These are phyloP conservation scores for Suhomyces panamericanus DNA, from an alignment of 1,139 yeast species.

Conservation along the genomic window DNA sequence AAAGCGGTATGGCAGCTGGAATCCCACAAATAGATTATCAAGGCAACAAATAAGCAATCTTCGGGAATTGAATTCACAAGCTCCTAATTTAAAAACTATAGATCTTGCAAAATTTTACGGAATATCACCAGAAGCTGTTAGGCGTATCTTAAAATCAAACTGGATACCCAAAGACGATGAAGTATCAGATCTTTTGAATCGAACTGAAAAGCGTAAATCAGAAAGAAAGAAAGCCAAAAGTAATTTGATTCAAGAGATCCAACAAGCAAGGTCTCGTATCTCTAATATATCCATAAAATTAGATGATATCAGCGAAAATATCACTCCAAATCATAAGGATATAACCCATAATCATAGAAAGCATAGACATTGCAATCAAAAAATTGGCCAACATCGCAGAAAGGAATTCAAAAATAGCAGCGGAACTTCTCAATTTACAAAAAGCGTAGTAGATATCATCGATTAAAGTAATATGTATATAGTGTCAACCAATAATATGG, in stretches of 20 bases:
- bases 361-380: background rate
- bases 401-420: conserved; percentile 2
- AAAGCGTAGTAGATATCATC: conserved; percentile 19
- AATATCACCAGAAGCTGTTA: conserved; percentile 79
- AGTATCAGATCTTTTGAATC: conserved; percentile 42
- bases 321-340: too few relatives aligned
- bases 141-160: conserved; percentile 73
- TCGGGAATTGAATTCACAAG: conserved; percentile 50
- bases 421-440: conserved; percentile 14
- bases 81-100: conserved; percentile 60
- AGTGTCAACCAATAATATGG: too few relatives aligned
- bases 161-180: conserved; percentile 70
- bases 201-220: conserved; percentile 45
- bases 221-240: conserved; percentile 14
- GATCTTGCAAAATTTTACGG: conserved; percentile 66
- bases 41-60: conserved; percentile 71
- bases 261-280: background rate
- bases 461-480: conserved; percentile 10
- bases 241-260: conserved; percentile 2
- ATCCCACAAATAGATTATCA: conserved; percentile 66
- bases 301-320: background rate
- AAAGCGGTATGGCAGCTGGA: conserved; percentile 68
- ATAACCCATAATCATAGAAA: too few relatives aligned
- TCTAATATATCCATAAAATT: background rate
- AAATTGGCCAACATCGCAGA: background rate